phyloP scores from a whole-genome alignment of 129 eudicot genomes.

The Ambrosia trifida region DNA sequence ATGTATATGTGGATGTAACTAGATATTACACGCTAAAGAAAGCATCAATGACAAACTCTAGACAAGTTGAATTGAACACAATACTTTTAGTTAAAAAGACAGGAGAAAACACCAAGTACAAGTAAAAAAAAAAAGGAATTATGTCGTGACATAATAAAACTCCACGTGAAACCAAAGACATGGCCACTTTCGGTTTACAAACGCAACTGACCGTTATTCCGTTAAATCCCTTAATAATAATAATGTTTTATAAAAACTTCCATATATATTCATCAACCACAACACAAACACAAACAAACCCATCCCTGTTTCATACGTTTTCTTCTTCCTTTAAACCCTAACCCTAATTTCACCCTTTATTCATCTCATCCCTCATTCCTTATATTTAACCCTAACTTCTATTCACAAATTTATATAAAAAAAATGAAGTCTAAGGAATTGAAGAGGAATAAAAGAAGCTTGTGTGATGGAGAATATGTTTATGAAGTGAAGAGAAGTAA shows the following conservation, averaged over 20 bases:
- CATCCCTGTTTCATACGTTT: slow-evolving; percentile 6
- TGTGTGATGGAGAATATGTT: slow-evolving; percentile 1
- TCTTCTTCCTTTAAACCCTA: slow-evolving; percentile 35
- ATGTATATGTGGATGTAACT: no score
- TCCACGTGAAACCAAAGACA: slow-evolving; percentile 10
- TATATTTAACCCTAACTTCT: no score
- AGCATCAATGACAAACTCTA: no score
- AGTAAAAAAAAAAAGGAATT: neutral
- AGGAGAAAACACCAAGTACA: no score
- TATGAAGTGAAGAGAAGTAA: slow-evolving; percentile 27
- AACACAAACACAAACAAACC: slow-evolving; percentile 3
- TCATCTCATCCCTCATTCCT: no score
- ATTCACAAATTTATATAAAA: neutral
- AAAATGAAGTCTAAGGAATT: slow-evolving; percentile 15
- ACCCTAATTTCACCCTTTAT: slow-evolving; percentile 32
- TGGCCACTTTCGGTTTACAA: slow-evolving; percentile 6
- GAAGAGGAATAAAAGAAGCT: slow-evolving; percentile 35
- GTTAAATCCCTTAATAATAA: slow-evolving; percentile 13
- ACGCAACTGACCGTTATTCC: slow-evolving; percentile 42
- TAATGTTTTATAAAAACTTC: neutral
- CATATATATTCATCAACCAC: slow-evolving; percentile 16
- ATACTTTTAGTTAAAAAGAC: no score
- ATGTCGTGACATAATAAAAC: neutral
- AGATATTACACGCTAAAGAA: no score
- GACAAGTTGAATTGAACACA: no score